A percentile compares a stretch with the other conserved stretches of the same genome.
Conservation (phyloP, 768 basidiomycete species). For the Phlebiopsis gigantea region DNA sequence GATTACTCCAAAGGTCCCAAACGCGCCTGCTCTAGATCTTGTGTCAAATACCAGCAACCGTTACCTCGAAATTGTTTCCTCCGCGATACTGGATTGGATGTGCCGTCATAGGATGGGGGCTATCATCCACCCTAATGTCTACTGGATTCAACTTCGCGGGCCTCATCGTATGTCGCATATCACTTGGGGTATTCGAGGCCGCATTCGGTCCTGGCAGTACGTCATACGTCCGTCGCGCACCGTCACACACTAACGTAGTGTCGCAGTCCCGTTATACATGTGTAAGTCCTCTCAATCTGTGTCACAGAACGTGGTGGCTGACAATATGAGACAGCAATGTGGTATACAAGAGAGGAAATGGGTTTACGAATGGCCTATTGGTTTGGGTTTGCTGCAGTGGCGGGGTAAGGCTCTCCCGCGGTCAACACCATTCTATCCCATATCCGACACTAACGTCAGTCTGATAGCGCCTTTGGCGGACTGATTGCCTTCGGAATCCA, state of each 20-base stretch:
- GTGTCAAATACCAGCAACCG: slow-evolving; percentile 60
- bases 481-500: slow-evolving; percentile 78
- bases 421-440: too few species aligned
- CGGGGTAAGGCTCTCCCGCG: slow-evolving; percentile 34
- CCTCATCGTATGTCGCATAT: slow-evolving; percentile 51
- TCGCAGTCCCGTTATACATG: slow-evolving; percentile 60
- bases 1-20: background rate
- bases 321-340: slow-evolving; percentile 47
- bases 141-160: slow-evolving; percentile 56
- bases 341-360: slow-evolving; percentile 71
- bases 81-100: slow-evolving; percentile 65
- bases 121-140: slow-evolving; percentile 67
- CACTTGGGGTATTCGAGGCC: slow-evolving; percentile 74
- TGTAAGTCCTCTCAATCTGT: slow-evolving; percentile 42
- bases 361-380: slow-evolving; percentile 74
- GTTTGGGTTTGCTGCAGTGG: slow-evolving; percentile 82
- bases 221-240: background rate
- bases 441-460: background rate
- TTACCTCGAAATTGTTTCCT: slow-evolving; percentile 61
- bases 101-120: slow-evolving; percentile 68
- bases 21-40: slow-evolving; percentile 44
- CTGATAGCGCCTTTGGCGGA: slow-evolving; percentile 68
- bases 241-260: background rate
- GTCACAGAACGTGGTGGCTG: background rate
- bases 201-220: slow-evolving; percentile 63